phyloP scores from a whole-genome alignment of 495 filamentous ascomycete species.

The Penicillium egyptiacum region DNA sequence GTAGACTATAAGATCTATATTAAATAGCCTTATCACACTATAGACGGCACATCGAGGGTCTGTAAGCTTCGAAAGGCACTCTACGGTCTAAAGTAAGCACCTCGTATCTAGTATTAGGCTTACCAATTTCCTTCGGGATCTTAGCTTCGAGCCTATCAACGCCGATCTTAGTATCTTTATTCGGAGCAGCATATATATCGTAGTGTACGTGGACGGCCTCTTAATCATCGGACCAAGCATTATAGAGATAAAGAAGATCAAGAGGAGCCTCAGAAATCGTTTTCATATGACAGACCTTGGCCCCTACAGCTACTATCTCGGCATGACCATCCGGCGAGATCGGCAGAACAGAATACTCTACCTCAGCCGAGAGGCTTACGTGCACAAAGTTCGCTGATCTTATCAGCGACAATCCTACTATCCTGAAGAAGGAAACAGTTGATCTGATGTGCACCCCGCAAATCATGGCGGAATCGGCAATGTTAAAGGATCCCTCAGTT shows the following conservation, averaged over 20 bases:
- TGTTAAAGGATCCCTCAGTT: too few species aligned
- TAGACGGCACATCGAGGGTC: conserved; percentile 13
- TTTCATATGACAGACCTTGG: conserved; percentile 34
- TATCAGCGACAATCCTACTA: too few species aligned
- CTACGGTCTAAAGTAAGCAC: conserved; percentile 45
- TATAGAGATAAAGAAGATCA: too few species aligned
- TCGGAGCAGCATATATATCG: conserved; percentile 24
- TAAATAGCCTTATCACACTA: conserved; percentile 17
- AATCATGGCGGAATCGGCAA: too few species aligned
- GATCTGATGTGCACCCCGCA: too few species aligned
- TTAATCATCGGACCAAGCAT: conserved; percentile 1
- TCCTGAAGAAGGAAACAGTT: too few species aligned
- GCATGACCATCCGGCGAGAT: too few species aligned
- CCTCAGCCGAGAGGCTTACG: too few species aligned
- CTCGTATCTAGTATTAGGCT: conserved; percentile 34
- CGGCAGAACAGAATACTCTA: too few species aligned
- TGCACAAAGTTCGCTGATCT: too few species aligned
- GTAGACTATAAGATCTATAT: conserved; percentile 33
- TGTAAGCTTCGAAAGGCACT: conserved; percentile 34
- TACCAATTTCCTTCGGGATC: conserved; percentile 24
- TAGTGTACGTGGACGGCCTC: conserved; percentile 39
- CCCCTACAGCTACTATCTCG: too few species aligned
- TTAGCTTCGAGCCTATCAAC: too few species aligned
- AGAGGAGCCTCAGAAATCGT: background rate
- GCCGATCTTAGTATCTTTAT: conserved; percentile 27